Percentiles rank a stretch among this genome's conserved stretches.
Conservation (phyloP, 148 eudicot species). For the Tetragonia tetragonoides region DNA sequence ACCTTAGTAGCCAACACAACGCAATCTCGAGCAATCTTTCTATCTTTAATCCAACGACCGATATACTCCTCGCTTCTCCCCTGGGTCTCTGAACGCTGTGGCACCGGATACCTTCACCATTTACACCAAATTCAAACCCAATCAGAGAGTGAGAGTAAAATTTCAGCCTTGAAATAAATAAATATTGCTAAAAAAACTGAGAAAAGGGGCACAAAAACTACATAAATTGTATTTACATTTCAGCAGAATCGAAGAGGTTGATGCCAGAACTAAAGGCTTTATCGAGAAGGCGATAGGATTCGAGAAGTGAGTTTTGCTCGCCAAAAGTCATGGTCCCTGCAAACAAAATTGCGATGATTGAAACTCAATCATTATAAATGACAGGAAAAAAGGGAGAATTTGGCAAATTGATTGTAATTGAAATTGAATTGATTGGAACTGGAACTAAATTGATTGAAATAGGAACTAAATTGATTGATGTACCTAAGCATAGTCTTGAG, state of each 20-base stretch:
- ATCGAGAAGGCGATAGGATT: slow-evolving; percentile 64
- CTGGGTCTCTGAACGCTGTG: slow-evolving; percentile 76
- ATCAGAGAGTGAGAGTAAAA: neutral
- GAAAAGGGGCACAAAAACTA: neutral
- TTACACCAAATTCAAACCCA: neutral
- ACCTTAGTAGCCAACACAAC: slow-evolving; percentile 81
- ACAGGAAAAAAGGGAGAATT: neutral
- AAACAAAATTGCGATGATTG: neutral
- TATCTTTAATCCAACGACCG: slow-evolving; percentile 73
- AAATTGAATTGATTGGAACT: neutral
- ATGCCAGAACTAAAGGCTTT: slow-evolving; percentile 72
- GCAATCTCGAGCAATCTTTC: slow-evolving; percentile 54
- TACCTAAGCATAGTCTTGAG: slow-evolving; percentile 75
- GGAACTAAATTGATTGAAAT: neutral
- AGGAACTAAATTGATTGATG: neutral
- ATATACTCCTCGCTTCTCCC: slow-evolving; percentile 86
- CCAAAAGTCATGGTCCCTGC: slow-evolving; percentile 91
- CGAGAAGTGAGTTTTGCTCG: slow-evolving; percentile 58
- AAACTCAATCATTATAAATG: neutral
- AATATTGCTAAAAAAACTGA: neutral
- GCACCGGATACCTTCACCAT: slow-evolving; percentile 77
- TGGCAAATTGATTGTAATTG: neutral
- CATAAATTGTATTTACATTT: slow-evolving; percentile 43
- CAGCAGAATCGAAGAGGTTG: slow-evolving; percentile 94
- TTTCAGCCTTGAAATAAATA: too few species aligned